Base-by-base conservation (phyloP, 208 protist species). In the Tritrichomonas foetus region DNA sequence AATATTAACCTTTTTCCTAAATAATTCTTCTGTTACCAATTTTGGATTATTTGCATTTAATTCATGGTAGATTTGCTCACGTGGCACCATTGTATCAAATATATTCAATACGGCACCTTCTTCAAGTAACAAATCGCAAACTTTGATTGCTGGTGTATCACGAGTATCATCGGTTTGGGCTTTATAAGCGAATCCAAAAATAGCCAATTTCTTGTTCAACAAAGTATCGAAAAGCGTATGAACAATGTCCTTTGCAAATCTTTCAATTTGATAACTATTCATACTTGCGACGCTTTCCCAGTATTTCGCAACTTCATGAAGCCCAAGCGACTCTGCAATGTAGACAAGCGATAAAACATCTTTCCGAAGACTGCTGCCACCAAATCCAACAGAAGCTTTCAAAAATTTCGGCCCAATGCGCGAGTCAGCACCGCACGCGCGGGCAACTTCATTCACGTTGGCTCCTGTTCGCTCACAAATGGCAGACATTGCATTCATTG, bases 171-270 rank as follows among this genome's bases (percentile, higher is more conserved):
- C 97, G 27, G 98, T 99, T 95, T 99, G 96, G 94, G 98, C 98
- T 96, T 99, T 99, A 96, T 99, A 99, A 39, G 98, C 98, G 94
- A 98, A 99, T 30, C 98, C 98, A 66, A 98, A 96, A 0, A 96
- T 61, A 22, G 96, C 95, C 92, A 99, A 98, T 33, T 96, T 97
- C 96, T 99, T 99, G 80, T 94, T 94, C 22, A 94, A 94, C 13
- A 99, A 96, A 5, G 97, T 99, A 95, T 98, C 96, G 95, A 98
- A 99, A 93, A 98, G 94, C 64, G 93, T 47, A 20, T 96, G 36
- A 47, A 99, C 95, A 50, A 99, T 97, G 3, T 95, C 94, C 53
- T 95, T 55, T 20, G 96, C 95, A 95, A 99, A 99, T 69, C 98
- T 96, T 39, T 95, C 69, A 95, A 97, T 98, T 95, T 99, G 98